Evolutionary conservation across 2,329 filamentous ascomycete species (phyloP).

Genomic region (Colletotrichum musae): DNA sequence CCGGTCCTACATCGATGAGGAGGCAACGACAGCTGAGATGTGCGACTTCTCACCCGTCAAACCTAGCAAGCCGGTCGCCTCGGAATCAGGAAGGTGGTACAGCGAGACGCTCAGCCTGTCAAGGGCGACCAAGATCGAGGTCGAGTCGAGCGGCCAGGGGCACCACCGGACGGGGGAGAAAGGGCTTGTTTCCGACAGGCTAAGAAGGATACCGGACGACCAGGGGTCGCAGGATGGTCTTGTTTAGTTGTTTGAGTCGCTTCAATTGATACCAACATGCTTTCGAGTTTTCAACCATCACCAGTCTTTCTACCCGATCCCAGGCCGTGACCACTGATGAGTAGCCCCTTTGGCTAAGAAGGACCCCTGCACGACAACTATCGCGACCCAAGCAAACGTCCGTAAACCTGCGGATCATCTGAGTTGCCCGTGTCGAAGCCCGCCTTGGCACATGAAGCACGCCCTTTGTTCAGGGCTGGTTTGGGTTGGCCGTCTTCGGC

Average conservation of each 20-base stretch:
- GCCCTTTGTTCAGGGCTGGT: background rate
- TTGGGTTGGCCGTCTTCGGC: constrained; percentile 12
- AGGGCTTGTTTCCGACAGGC: constrained; percentile 15
- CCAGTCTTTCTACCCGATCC: no score
- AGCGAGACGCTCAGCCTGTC: background rate
- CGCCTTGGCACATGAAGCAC: background rate
- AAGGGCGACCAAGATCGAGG: constrained; percentile 8
- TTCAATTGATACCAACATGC: background rate
- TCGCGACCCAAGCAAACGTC: no score
- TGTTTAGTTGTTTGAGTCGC: background rate
- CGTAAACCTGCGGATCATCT: no score
- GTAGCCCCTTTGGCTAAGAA: no score
- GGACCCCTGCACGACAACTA: no score
- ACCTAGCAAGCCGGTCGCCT: background rate
- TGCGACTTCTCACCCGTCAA: constrained; percentile 18
- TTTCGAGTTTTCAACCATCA: background rate
- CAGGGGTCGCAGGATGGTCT: constrained; percentile 24
- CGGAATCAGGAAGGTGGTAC: constrained; percentile 3
- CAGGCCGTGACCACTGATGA: no score
- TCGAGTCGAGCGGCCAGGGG: background rate
- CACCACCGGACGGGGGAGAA: constrained; percentile 3
- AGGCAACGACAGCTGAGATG: constrained; percentile 7
- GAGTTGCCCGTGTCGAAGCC: no score
- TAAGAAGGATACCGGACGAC: constrained; percentile 10
- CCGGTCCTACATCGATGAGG: constrained; percentile 27